Base-by-base conservation (phyloP, 352 stramenopile genomes). In the Phytophthora aleatoria region DNA sequence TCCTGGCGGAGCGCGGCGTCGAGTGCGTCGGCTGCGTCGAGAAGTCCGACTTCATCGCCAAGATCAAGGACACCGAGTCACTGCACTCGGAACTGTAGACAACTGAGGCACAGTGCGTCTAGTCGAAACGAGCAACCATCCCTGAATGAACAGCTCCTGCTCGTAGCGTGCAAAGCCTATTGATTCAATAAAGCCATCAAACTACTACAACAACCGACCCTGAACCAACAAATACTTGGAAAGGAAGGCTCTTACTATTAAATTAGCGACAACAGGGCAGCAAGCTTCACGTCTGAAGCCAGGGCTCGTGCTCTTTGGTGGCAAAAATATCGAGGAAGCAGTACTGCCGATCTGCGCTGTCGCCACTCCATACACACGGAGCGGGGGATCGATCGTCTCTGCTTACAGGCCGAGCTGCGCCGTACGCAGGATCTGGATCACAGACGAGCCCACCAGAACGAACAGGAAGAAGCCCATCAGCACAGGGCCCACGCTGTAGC, bases 31-130 rank as follows among this genome's bases (percentile, higher is more conserved):
- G 91, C 31, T 98, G 95, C 63, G 80, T 98, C 27, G 95, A 98
- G 73, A 98, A 98, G 87, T 73, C 78, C 8, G 95, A 98, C 64
- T 98, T 97, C 67, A 95, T 98, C 61, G 92, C 91, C 74, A 95
- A 95, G 71, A 96, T 97, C 78, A 87, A 98, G 79, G 91, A 92
- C 55, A 97, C 90, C 8, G 89, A 97, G 79, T 74, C 74, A 57
- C 57, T 75, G 60, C 85, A 98, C 76, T 65, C 69, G 27, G 88
- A 96, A 59, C 71, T 96, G 73, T 96, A 94, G 74, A 81, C 59
- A 45, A 64, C 24, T n/a, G 42, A 58, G 41, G 52, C 57, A 36
- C 20, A n/a, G 38, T 7, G 30, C 12, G 13, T 39, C 35, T 36
- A 50, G 27, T 35, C 39, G 27, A 20, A 20, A 55, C 9, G 16